Evolutionary conservation across 2,329 filamentous ascomycete genomes (phyloP).

Genomic region (Arthrobotrys megalospora): DNA sequence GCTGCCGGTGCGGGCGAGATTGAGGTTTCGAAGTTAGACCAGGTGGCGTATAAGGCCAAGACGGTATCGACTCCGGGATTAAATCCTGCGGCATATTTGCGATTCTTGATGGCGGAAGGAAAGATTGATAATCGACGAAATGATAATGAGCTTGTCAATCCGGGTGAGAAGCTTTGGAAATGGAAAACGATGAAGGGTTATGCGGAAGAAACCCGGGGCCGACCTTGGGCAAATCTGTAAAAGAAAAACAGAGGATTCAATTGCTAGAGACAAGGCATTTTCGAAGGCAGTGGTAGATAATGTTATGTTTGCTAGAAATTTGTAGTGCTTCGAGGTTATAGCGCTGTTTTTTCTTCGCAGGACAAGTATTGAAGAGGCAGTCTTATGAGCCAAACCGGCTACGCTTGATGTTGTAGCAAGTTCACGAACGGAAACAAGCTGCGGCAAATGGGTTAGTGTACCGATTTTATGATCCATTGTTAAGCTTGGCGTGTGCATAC

Average conservation of each 20-base stretch:
- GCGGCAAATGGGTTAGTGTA: background rate
- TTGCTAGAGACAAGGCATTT: background rate
- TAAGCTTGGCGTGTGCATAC: slow-evolving; percentile 17
- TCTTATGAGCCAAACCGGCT: no score
- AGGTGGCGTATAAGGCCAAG: slow-evolving; percentile 64
- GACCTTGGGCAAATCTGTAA: slow-evolving; percentile 62
- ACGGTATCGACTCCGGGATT: slow-evolving; percentile 61
- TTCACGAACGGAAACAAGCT: slow-evolving; percentile 1
- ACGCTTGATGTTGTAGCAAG: background rate
- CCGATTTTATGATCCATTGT: slow-evolving; percentile 4
- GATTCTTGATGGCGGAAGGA: slow-evolving; percentile 67
- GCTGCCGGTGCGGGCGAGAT: slow-evolving; percentile 61
- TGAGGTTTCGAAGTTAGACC: slow-evolving; percentile 62
- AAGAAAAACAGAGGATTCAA: background rate
- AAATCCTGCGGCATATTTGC: slow-evolving; percentile 65
- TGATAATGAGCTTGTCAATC: slow-evolving; percentile 66
- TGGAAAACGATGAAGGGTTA: slow-evolving; percentile 65
- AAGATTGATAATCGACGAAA: slow-evolving; percentile 65
- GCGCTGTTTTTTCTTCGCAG: no score
- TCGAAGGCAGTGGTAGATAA: background rate
- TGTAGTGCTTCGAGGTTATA: background rate
- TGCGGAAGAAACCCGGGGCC: slow-evolving; percentile 64
- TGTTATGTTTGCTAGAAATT: slow-evolving; percentile 1
- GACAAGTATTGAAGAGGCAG: no score
- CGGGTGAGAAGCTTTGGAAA: slow-evolving; percentile 64